A percentile compares a stretch with the other conserved stretches of the same genome.
phyloP scores from a whole-genome alignment of 2,329 filamentous ascomycete species.

The Aspergillus intermedius region DNA sequence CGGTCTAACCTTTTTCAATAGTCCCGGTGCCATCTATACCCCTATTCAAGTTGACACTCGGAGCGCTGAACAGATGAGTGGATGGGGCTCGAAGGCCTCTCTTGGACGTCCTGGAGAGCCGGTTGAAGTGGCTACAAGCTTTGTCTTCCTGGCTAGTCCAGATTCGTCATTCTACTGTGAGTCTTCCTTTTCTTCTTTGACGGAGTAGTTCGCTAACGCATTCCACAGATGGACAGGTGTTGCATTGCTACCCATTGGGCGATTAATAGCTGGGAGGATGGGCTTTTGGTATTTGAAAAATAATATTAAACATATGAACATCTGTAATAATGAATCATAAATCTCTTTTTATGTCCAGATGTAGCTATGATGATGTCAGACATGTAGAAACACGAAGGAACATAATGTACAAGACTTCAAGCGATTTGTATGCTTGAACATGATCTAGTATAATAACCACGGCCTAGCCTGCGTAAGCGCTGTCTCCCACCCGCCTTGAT shows the following conservation, averaged over 20 bases:
- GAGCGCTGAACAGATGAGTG: slow-evolving; percentile 28
- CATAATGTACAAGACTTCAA: neutral
- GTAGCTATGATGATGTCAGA: neutral
- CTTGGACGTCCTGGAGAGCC: slow-evolving; percentile 33
- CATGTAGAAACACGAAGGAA: neutral
- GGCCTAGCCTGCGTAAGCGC: slow-evolving; percentile 26
- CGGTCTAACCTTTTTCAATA: slow-evolving; percentile 7
- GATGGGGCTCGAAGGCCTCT: slow-evolving; percentile 20
- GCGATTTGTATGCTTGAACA: neutral
- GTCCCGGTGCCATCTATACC: slow-evolving; percentile 29
- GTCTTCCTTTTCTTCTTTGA: slow-evolving; percentile 6
- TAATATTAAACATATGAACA: no score
- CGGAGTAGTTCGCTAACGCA: neutral
- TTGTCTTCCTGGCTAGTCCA: slow-evolving; percentile 32
- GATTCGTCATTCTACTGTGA: slow-evolving; percentile 31
- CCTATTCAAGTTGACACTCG: slow-evolving; percentile 32
- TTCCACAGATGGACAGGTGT: slow-evolving; percentile 26
- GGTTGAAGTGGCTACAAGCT: slow-evolving; percentile 35
- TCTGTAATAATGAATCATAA: no score
- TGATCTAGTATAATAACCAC: slow-evolving; percentile 29
- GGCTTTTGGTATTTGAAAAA: no score
- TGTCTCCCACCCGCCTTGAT: slow-evolving; percentile 32
- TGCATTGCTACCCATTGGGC: slow-evolving; percentile 30
- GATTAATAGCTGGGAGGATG: slow-evolving; percentile 14
- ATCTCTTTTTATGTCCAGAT: no score